phyloP scores from a whole-genome alignment of 192 early-diverging fungal genomes.

The Phycomyces blakesleeanus region DNA sequence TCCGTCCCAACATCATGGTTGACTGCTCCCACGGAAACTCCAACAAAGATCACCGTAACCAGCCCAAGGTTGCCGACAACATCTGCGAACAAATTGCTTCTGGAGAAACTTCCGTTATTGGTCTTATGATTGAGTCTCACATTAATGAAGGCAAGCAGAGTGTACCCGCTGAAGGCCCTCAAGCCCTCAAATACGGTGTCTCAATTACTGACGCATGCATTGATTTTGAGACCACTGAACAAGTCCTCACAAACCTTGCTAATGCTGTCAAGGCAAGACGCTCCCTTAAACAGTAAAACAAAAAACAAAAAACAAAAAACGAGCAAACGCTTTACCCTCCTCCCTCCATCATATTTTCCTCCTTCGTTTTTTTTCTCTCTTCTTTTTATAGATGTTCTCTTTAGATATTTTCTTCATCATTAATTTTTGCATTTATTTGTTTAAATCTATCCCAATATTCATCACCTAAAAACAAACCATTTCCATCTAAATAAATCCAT shows the following conservation, averaged over 20 bases:
- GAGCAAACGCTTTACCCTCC: too few species aligned
- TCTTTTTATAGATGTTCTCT: too few species aligned
- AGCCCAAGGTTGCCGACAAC: constrained; percentile 67
- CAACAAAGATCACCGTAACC: constrained; percentile 84
- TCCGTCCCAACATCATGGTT: constrained; percentile 80
- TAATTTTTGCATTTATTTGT: too few species aligned
- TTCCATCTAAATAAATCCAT: too few species aligned
- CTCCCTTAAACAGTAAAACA: constrained; percentile 8
- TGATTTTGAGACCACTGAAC: constrained; percentile 76
- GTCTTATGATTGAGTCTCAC: constrained; percentile 95
- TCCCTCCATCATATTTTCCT: too few species aligned
- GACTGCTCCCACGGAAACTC: constrained; percentile 96
- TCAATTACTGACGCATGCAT: constrained; percentile 95
- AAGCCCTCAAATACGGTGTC: constrained; percentile 79
- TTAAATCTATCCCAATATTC: too few species aligned
- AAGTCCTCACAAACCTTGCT: constrained; percentile 73
- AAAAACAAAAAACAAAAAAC: too few species aligned
- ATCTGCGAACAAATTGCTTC: constrained; percentile 71
- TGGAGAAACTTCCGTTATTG: constrained; percentile 63
- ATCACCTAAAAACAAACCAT: too few species aligned
- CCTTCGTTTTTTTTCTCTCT: background rate
- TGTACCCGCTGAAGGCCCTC: constrained; percentile 63
- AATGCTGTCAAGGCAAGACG: constrained; percentile 69
- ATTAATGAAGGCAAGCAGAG: constrained; percentile 85
- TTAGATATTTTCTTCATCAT: too few species aligned